phyloP scores from a whole-genome alignment of 352 stramenopile genomes.

The Phytophthora citricola region DNA sequence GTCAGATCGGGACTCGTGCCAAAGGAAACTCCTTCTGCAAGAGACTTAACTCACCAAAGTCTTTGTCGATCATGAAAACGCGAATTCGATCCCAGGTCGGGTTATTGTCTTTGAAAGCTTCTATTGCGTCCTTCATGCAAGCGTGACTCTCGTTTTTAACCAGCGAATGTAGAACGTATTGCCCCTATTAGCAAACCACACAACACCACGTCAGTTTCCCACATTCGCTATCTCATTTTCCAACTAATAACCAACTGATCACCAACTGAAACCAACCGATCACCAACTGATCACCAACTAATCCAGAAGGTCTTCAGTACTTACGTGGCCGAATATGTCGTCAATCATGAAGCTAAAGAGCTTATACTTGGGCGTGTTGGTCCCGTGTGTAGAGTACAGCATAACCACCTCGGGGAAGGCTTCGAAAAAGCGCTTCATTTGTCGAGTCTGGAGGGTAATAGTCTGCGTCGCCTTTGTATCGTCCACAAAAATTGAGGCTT shows the following conservation, averaged over 20 bases:
- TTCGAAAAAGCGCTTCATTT: slow-evolving; percentile 4
- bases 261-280: neutral
- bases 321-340: slow-evolving; percentile 11
- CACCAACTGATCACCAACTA: neutral
- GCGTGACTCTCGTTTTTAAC: slow-evolving; percentile 10
- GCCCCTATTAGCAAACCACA: neutral
- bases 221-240: too few species aligned
- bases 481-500: too few species aligned
- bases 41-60: neutral
- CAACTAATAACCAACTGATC: neutral
- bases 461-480: too few species aligned
- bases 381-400: slow-evolving; percentile 6
- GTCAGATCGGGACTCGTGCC: neutral
- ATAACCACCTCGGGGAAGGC: slow-evolving; percentile 1
- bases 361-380: slow-evolving; percentile 12
- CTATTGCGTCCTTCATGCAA: slow-evolving; percentile 11
- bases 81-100: slow-evolving; percentile 1
- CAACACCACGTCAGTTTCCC: neutral
- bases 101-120: slow-evolving; percentile 12
- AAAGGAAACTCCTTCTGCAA: slow-evolving; percentile 4
- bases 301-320: neutral
- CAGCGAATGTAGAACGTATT: slow-evolving; percentile 3
- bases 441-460: neutral
- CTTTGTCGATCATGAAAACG: slow-evolving; percentile 9
- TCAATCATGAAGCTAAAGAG: slow-evolving; percentile 20